phyloP scores from a whole-genome alignment of 2,329 filamentous ascomycete genomes.

The Endocalyx cinctus region DNA sequence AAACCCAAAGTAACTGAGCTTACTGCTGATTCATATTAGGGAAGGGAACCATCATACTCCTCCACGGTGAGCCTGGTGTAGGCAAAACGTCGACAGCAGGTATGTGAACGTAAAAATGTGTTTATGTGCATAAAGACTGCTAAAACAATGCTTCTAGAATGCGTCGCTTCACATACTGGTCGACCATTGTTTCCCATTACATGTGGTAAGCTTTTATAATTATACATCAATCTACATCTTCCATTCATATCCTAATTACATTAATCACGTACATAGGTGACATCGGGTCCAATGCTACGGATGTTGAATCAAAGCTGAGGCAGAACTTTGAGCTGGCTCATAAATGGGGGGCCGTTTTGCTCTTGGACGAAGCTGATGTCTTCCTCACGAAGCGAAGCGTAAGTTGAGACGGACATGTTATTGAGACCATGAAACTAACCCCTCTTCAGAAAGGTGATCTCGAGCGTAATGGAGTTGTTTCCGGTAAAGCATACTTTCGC shows the following conservation, averaged over 20 bases:
- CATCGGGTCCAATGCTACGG: too few relatives aligned
- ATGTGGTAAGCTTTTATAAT: slow-evolving; percentile 3
- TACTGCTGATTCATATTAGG: too few relatives aligned
- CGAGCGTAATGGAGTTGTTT: slow-evolving; percentile 4
- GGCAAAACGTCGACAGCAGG: slow-evolving; percentile 5
- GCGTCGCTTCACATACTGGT: neutral
- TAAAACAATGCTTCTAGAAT: too few relatives aligned
- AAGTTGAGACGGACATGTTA: too few relatives aligned
- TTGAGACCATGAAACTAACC: too few relatives aligned
- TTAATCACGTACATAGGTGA: too few relatives aligned
- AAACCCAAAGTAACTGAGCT: too few relatives aligned
- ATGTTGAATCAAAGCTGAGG: neutral
- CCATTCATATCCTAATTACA: too few relatives aligned
- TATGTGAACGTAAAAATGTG: too few relatives aligned
- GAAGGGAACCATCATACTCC: slow-evolving; percentile 2
- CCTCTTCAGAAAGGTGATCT: too few relatives aligned
- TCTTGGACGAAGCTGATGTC: slow-evolving; percentile 4
- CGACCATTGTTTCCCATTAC: slow-evolving; percentile 3
- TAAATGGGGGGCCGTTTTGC: slow-evolving; percentile 2
- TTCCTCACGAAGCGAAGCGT: neutral
- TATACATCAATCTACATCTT: too few relatives aligned
- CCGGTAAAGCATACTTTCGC: neutral
- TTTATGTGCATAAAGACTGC: too few relatives aligned
- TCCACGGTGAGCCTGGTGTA: slow-evolving; percentile 4
- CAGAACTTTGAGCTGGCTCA: slow-evolving; percentile 1